Evolutionary conservation across 345 rosid genomes (phyloP).

Genomic region (Brassica rapa): DNA sequence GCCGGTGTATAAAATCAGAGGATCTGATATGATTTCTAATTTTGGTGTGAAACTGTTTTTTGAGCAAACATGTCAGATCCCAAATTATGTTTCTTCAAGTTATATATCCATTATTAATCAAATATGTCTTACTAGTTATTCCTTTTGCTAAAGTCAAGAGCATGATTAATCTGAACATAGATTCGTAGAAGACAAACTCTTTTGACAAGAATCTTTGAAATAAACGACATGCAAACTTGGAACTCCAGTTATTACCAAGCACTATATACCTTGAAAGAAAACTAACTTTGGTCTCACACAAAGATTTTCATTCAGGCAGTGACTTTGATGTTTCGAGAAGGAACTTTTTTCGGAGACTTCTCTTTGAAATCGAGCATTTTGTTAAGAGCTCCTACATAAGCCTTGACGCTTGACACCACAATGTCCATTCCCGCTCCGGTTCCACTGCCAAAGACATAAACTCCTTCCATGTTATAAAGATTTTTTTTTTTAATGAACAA

Average conservation of each 20-base stretch:
- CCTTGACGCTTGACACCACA: slow-evolving; percentile 90
- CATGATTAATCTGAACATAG: background rate
- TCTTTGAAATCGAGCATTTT: slow-evolving; percentile 76
- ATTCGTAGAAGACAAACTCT: slow-evolving; percentile 11
- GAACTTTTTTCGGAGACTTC: slow-evolving; percentile 28
- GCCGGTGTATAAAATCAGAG: background rate
- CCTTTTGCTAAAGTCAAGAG: background rate
- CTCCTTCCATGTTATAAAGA: background rate
- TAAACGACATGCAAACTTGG: slow-evolving; percentile 8
- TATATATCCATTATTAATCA: background rate
- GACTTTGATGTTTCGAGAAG: slow-evolving; percentile 37
- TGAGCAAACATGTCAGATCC: too few species aligned
- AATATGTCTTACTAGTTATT: too few species aligned
- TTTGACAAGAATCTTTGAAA: slow-evolving; percentile 3
- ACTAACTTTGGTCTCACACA: slow-evolving; percentile 4
- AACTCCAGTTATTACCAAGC: slow-evolving; percentile 10
- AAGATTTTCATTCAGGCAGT: slow-evolving; percentile 43
- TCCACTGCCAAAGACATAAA: slow-evolving; percentile 52
- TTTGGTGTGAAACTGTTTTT: background rate
- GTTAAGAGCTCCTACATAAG: slow-evolving; percentile 83
- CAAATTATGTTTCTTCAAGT: background rate
- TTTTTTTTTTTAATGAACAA: too few species aligned
- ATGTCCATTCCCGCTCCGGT: slow-evolving; percentile 85
- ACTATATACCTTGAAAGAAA: slow-evolving; percentile 23
- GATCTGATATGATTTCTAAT: background rate